These are phyloP conservation scores for Botryotinia calthae DNA, from an alignment of 2,329 filamentous ascomycete species.

Conservation along the genomic window DNA sequence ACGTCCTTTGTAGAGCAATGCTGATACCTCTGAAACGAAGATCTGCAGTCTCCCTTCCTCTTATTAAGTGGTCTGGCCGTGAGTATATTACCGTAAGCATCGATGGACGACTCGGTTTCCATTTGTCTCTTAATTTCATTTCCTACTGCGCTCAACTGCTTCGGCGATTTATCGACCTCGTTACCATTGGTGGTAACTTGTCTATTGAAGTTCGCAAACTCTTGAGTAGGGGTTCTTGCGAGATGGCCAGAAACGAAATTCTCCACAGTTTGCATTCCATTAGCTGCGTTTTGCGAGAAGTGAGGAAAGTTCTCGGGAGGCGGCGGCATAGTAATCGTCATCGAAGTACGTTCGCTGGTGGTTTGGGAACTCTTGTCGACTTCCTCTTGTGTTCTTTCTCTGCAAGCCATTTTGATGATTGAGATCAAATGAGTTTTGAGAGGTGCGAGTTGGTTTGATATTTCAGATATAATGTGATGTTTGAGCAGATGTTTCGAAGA, in stretches of 20 bases:
- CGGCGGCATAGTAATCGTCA: neutral
- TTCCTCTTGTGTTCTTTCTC: neutral
- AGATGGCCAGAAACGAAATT: neutral
- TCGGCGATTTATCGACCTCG: neutral
- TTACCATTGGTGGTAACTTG: neutral
- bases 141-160: neutral
- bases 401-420: neutral
- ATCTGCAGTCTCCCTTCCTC: neutral
- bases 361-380: neutral
- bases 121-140: neutral
- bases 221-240: too few species aligned
- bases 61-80: fast-evolving
- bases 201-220: neutral
- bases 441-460: neutral
- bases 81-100: neutral
- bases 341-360: neutral
- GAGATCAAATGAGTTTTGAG: neutral
- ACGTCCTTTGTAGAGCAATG: neutral
- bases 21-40: neutral
- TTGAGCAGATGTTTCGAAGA: neutral
- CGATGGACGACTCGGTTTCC: neutral
- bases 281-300: neutral
- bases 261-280: neutral
- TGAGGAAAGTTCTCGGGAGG: neutral
- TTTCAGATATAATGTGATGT: neutral